A percentile compares a stretch with the other conserved stretches of the same genome.
These are phyloP conservation scores for Eucalyptus leucophloia DNA, from an alignment of 345 rosid species.

Conservation along the genomic window DNA sequence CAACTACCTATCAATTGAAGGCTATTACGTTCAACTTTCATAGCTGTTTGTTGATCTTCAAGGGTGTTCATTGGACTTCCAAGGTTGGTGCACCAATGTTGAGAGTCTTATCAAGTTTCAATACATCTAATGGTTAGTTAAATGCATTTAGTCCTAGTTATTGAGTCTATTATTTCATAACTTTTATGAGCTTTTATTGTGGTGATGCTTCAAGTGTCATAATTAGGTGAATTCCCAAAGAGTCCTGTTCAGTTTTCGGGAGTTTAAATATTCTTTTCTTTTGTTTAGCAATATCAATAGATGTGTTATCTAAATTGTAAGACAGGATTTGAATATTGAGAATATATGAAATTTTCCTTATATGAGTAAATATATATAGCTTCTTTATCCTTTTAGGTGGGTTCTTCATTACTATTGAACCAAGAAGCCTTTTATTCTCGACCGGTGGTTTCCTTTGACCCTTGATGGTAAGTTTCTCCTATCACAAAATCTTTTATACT, in stretches of 20 bases:
- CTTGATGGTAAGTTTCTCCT: neutral
- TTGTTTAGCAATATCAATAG: neutral
- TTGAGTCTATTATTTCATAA: neutral
- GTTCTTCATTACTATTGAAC: neutral
- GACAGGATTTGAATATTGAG: neutral
- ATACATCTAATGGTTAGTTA: neutral
- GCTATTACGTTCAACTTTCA: neutral
- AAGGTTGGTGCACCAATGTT: neutral
- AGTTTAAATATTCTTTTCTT: neutral
- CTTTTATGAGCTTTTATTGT: neutral
- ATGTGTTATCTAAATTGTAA: neutral
- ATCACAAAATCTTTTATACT: accelerated
- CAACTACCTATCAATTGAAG: neutral
- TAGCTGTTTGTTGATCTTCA: neutral
- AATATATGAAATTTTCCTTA: neutral
- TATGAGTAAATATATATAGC: neutral
- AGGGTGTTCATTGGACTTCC: neutral
- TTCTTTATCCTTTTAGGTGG: neutral
- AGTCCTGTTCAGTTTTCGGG: accelerated
- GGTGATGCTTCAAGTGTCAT: neutral
- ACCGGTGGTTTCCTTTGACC: neutral
- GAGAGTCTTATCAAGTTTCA: neutral
- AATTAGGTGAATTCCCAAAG: neutral
- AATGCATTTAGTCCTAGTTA: neutral
- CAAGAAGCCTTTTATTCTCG: neutral